Evolutionary conservation across 768 basidiomycete species (phyloP), one percentile per base, ranked within the genome.

Genomic region (Pluteus cervinus): DNA sequence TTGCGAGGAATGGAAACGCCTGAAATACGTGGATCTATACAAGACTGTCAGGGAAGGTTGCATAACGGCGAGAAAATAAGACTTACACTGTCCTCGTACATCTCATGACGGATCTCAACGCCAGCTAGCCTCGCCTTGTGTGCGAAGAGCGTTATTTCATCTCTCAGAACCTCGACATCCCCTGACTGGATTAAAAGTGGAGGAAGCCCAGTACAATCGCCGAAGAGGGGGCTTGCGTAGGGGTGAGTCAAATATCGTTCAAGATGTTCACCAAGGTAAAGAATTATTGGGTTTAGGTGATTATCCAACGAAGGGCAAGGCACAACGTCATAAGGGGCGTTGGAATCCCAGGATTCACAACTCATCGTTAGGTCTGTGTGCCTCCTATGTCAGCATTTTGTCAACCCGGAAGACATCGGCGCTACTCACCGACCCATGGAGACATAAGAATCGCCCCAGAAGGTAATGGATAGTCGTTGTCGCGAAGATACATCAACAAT

Each of bases 301-400:
- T 90, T 87, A 41, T 81, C 81, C 25, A 73, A 66, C 1, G 70
- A 62, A 4, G 87, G 87, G 33, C 70, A 69, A 3, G 86, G 82
- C 1, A 92, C 76, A 30, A 93, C 79, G 56, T 92, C 90, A 56
- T 70, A 92, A n/a, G 71, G 62, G 18, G 84, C 79, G 57, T 97
- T 97, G 39, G 85, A 86, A 21, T 94, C 90, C 90, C 94, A 98
- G n/a, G 91, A 94, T 39, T 92, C 88, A 56, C 92, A 97, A 47
- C 90, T 93, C 79, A 96, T 88, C 0, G 96, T 97, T 44, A 99
- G 62, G 58, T 94, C 90, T 88, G 46, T 14, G 24, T 14, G 16
- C 24, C 17, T 32, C 11, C 7, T 40, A 33, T 12, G 36, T 33
- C 17, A 46, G 46, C 33, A 33, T 22, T 29, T 20, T 33, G 15